Conservation (phyloP, 2,329 filamentous ascomycete species). For the Tolypocladium tropicale region DNA sequence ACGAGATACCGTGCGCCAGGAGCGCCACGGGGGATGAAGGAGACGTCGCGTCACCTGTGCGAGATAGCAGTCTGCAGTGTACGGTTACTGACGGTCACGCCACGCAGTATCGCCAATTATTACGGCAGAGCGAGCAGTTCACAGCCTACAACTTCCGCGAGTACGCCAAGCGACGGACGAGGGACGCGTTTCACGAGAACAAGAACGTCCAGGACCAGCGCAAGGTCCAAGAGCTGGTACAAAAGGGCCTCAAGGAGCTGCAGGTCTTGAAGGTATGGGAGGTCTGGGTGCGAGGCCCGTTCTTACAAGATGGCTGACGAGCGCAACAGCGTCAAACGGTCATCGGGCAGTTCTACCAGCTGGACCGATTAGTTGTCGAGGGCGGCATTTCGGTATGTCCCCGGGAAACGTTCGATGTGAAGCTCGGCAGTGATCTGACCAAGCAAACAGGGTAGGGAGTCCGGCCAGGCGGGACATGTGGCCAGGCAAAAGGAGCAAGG, state of each 20-base stretch:
- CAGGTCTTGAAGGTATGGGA: slow-evolving; percentile 74
- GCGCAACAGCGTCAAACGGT: slow-evolving; percentile 76
- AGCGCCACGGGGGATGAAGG: background rate
- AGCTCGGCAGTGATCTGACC: background rate
- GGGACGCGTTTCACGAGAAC: slow-evolving; percentile 82
- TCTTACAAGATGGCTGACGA: slow-evolving; percentile 7
- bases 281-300: no score
- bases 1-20: background rate
- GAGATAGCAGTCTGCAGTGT: background rate
- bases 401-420: background rate
- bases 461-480: slow-evolving; percentile 54
- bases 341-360: slow-evolving; percentile 88
- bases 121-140: slow-evolving; percentile 81
- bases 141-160: slow-evolving; percentile 96
- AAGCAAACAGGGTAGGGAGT: slow-evolving; percentile 53
- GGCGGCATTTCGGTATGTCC: slow-evolving; percentile 60
- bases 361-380: slow-evolving; percentile 87
- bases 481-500: slow-evolving; percentile 70
- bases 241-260: slow-evolving; percentile 78
- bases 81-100: background rate
- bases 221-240: slow-evolving; percentile 76
- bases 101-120: slow-evolving; percentile 75
- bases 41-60: background rate
- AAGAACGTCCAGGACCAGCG: slow-evolving; percentile 61
- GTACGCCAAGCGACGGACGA: slow-evolving; percentile 84